phyloP scores from a whole-genome alignment of 371 early-diverging fungal genomes.

The Saksenaea vasiformis region DNA sequence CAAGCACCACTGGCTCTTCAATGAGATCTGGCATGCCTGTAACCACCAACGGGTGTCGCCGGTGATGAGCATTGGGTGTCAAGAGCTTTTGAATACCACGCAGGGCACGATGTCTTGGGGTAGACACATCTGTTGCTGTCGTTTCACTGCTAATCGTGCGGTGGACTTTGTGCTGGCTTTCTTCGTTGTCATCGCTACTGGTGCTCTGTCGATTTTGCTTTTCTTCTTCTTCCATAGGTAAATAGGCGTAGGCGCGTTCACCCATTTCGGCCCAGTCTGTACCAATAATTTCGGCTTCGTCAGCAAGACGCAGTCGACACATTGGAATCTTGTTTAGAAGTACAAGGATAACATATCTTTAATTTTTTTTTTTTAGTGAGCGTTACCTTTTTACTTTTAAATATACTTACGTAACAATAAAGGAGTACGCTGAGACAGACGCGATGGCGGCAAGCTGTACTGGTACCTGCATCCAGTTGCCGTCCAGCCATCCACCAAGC shows the following conservation, averaged over 20 bases:
- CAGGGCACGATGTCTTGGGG: constrained; percentile 9
- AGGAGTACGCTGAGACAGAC: constrained; percentile 63
- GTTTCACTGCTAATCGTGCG: background rate
- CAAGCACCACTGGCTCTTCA: constrained; percentile 41
- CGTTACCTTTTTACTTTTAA: too few relatives aligned
- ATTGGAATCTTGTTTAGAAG: constrained; percentile 53
- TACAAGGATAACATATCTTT: constrained; percentile 54
- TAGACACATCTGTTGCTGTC: background rate
- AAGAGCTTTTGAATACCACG: constrained; percentile 22
- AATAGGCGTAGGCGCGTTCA: constrained; percentile 66
- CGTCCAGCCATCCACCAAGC: constrained; percentile 69
- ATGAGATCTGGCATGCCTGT: constrained; percentile 39
- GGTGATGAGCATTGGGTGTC: constrained; percentile 8
- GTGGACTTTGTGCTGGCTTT: background rate
- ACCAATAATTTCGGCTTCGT: constrained; percentile 62
- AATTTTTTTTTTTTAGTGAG: too few relatives aligned
- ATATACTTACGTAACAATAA: constrained; percentile 56
- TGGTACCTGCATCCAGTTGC: constrained; percentile 65
- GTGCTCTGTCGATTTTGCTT: constrained; percentile 4
- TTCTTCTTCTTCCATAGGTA: constrained; percentile 40
- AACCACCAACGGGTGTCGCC: constrained; percentile 23
- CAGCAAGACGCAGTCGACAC: constrained; percentile 55
- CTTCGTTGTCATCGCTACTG: constrained; percentile 13
- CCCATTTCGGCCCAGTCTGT: constrained; percentile 70
- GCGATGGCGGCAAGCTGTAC: constrained; percentile 61